These are phyloP conservation scores for Acanthamoeba lenticulata DNA, from an alignment of 208 protist genomes.

Conservation along the genomic window DNA sequence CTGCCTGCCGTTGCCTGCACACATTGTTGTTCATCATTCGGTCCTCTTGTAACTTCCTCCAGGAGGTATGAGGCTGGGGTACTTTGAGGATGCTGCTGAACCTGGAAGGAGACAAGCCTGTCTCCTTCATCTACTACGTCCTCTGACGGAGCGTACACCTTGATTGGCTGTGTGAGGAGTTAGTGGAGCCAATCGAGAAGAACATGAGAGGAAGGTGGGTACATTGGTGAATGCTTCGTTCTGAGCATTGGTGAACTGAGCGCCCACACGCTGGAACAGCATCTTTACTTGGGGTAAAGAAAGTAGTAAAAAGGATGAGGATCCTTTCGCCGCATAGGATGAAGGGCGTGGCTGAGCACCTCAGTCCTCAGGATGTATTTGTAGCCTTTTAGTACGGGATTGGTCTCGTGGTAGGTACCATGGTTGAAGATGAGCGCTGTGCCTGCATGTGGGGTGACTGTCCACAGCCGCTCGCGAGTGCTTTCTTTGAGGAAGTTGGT, in stretches of 20 bases:
- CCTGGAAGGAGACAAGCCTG: background rate
- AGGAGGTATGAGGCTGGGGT: too few species aligned
- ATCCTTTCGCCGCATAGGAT: too few species aligned
- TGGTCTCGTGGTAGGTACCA: background rate
- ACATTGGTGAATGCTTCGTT: background rate
- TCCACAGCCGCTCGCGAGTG: background rate
- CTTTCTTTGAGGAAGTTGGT: background rate
- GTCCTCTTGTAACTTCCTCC: background rate
- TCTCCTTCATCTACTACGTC: background rate
- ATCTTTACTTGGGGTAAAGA: background rate
- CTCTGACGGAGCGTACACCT: background rate
- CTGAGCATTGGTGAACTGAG: background rate
- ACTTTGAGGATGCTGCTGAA: too few species aligned
- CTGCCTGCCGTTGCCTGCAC: too few species aligned
- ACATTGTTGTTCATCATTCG: too few species aligned
- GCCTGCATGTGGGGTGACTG: background rate
- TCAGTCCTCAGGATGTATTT: slow-evolving; percentile 24
- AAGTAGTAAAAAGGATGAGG: too few species aligned
- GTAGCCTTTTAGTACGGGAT: background rate
- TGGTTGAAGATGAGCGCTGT: background rate
- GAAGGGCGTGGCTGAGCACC: background rate
- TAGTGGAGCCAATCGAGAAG: background rate
- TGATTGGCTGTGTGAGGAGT: background rate
- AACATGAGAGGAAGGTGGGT: background rate
- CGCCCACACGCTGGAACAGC: slow-evolving; percentile 4